Evolutionary conservation across 1,284 basidiomycete species (phyloP).

Genomic region (Tremellales sp.): DNA sequence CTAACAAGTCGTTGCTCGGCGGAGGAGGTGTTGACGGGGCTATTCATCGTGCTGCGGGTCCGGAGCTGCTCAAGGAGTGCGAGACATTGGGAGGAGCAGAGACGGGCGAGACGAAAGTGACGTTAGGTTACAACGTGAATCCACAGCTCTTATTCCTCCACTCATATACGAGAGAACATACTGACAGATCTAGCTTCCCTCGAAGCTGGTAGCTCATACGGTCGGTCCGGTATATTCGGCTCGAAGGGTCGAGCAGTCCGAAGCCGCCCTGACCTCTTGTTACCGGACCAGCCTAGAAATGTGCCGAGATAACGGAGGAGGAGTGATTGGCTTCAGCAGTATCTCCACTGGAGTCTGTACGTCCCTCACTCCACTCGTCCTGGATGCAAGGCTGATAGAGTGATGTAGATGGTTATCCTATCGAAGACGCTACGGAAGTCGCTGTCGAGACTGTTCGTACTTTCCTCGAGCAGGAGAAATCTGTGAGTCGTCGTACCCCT

Average conservation of each 20-base stretch:
- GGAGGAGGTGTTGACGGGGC: constrained; percentile 51
- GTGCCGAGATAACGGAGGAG: constrained; percentile 59
- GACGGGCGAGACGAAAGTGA: constrained; percentile 62
- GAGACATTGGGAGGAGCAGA: constrained; percentile 66
- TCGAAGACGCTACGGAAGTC: constrained; percentile 40
- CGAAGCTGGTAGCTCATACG: constrained; percentile 75
- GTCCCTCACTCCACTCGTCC: constrained; percentile 13
- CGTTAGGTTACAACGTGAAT: constrained; percentile 42
- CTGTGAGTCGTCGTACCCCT: constrained; percentile 16
- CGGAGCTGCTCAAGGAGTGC: constrained; percentile 65
- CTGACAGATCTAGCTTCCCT: constrained; percentile 47
- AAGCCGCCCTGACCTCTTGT: constrained; percentile 63
- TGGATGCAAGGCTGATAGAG: constrained; percentile 2
- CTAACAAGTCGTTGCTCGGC: constrained; percentile 72
- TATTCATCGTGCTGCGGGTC: constrained; percentile 74
- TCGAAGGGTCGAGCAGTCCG: constrained; percentile 51
- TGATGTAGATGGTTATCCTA: constrained; percentile 46
- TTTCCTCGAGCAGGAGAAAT: constrained; percentile 30
- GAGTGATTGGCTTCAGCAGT: constrained; percentile 58
- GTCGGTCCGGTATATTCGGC: constrained; percentile 76
- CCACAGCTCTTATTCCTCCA: not conserved
- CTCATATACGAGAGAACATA: not conserved
- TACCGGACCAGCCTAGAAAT: constrained; percentile 65
- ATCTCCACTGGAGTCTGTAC: constrained; percentile 42
- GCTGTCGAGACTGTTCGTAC: constrained; percentile 37